Conservation (phyloP, 2,329 filamentous ascomycete species). For the Fusarium scirpi region DNA sequence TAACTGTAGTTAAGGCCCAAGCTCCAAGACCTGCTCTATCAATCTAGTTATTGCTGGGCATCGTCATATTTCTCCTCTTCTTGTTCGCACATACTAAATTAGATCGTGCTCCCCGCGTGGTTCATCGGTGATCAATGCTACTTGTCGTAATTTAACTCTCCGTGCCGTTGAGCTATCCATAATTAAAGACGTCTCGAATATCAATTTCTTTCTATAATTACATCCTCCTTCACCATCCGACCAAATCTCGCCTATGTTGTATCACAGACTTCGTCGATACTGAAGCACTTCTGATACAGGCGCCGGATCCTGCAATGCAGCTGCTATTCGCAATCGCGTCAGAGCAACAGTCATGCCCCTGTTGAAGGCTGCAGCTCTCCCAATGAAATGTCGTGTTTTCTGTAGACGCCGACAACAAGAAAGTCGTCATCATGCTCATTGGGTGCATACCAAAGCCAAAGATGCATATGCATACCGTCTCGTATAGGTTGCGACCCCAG, state of each 20-base stretch:
- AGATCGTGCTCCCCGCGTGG: constrained; percentile 29
- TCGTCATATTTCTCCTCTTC: constrained; percentile 5
- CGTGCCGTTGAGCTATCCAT: constrained; percentile 36
- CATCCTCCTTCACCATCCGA: constrained; percentile 37
- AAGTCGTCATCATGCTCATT: background rate
- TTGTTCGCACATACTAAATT: constrained; percentile 14
- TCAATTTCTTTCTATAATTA: constrained; percentile 6
- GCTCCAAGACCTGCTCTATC: constrained; percentile 5
- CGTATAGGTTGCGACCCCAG: background rate
- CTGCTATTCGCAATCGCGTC: background rate
- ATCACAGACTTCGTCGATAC: constrained; percentile 2
- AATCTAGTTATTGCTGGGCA: background rate
- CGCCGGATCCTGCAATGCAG: background rate
- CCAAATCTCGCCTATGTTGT: constrained; percentile 46
- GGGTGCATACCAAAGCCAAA: background rate
- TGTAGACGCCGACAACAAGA: background rate
- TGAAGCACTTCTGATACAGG: constrained; percentile 7
- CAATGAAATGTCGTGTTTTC: background rate
- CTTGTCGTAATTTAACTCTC: constrained; percentile 39
- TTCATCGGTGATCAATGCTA: constrained; percentile 41
- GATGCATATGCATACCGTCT: background rate
- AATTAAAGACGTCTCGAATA: constrained; percentile 33
- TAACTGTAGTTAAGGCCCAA: constrained; percentile 8
- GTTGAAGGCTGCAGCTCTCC: background rate
- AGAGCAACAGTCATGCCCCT: background rate